Evolutionary conservation across 768 basidiomycete species (phyloP).

Genomic region (Omphalotus guepiniiformis): DNA sequence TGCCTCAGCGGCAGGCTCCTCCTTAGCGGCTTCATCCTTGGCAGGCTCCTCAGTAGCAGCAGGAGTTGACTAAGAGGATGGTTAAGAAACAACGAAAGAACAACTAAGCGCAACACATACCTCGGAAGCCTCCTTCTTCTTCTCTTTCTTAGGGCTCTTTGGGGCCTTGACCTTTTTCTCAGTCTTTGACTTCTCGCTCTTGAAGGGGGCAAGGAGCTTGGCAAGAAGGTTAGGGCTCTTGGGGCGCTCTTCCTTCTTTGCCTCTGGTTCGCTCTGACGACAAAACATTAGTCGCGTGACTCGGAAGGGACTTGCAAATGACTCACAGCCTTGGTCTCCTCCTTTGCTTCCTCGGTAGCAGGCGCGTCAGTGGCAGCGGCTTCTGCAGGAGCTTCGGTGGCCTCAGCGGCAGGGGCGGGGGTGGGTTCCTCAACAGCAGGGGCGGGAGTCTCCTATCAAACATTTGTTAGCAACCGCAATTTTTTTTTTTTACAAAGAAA

Average conservation of each 20-base stretch:
- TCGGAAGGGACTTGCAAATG: background rate
- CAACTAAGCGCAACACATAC: slow-evolving; percentile 24
- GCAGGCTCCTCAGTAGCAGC: slow-evolving; percentile 34
- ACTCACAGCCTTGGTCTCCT: slow-evolving; percentile 40
- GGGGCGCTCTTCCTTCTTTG: slow-evolving; percentile 76
- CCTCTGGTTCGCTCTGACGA: slow-evolving; percentile 44
- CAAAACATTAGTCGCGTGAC: slow-evolving; percentile 9
- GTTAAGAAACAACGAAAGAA: background rate
- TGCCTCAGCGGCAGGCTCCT: too few relatives aligned
- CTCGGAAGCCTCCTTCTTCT: slow-evolving; percentile 73
- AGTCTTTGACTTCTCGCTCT: slow-evolving; percentile 58
- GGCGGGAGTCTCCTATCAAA: slow-evolving; percentile 31
- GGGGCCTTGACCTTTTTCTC: slow-evolving; percentile 61
- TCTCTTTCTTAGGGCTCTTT: slow-evolving; percentile 79
- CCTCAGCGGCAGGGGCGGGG: slow-evolving; percentile 51
- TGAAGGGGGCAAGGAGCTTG: slow-evolving; percentile 80
- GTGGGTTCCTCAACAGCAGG: slow-evolving; percentile 40
- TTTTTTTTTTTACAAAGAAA: too few relatives aligned
- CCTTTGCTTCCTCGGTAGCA: slow-evolving; percentile 29
- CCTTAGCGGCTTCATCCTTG: slow-evolving; percentile 24
- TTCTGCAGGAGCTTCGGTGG: slow-evolving; percentile 24
- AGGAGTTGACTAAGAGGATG: slow-evolving; percentile 18
- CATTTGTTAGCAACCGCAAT: background rate
- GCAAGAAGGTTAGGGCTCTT: slow-evolving; percentile 75
- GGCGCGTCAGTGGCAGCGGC: slow-evolving; percentile 20